Evolutionary conservation across 371 early-diverging fungal genomes (phyloP).

Genomic region (Lichtheimia hyalospora): DNA sequence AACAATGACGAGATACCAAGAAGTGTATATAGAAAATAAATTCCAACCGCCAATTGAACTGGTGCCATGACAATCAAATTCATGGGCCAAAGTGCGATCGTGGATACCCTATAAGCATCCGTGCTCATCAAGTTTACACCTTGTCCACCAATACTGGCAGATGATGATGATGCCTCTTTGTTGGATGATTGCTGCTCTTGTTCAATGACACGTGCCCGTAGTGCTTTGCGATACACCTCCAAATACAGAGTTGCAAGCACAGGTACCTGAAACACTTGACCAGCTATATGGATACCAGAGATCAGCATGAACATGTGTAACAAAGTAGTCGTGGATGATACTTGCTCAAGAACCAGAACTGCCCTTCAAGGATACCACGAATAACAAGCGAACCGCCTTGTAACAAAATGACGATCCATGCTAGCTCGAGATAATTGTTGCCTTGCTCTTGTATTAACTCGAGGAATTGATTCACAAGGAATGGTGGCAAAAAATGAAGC

Average conservation of each 20-base stretch:
- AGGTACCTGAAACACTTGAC: constrained; percentile 37
- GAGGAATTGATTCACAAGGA: constrained; percentile 37
- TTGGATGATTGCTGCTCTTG: constrained; percentile 10
- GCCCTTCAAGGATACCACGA: constrained; percentile 15
- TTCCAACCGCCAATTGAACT: constrained; percentile 57
- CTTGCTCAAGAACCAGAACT: background rate
- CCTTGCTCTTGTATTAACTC: constrained; percentile 28
- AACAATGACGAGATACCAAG: constrained; percentile 67
- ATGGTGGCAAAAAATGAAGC: constrained; percentile 36
- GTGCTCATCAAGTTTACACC: constrained; percentile 86
- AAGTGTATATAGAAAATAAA: constrained; percentile 60
- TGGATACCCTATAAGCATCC: constrained; percentile 70
- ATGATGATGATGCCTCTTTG: constrained; percentile 23
- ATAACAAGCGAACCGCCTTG: constrained; percentile 39
- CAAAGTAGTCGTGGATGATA: background rate
- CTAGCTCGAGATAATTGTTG: constrained; percentile 16
- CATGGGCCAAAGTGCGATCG: constrained; percentile 52
- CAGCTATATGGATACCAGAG: constrained; percentile 9
- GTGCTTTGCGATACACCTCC: constrained; percentile 58
- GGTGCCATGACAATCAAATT: constrained; percentile 49
- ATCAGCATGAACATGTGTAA: background rate
- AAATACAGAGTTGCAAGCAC: constrained; percentile 48
- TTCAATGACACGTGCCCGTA: constrained; percentile 45
- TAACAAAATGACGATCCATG: constrained; percentile 39
- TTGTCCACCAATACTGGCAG: constrained; percentile 50